These are phyloP conservation scores for Calocera viscosa DNA, from an alignment of 768 basidiomycete genomes.

Conservation along the genomic window DNA sequence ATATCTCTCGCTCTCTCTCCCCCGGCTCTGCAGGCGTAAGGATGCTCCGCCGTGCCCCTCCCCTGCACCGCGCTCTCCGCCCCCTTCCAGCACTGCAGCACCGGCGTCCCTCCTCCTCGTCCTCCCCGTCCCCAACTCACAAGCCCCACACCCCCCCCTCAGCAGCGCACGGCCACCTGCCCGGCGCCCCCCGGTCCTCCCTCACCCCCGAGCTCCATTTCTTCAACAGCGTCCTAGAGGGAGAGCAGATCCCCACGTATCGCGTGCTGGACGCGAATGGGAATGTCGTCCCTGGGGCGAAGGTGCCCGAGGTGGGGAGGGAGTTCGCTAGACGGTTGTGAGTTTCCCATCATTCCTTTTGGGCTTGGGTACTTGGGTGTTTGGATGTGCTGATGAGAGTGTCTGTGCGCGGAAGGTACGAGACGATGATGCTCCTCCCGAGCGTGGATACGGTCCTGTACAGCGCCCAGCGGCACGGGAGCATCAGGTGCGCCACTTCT, in stretches of 20 bases:
- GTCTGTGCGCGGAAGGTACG: slow-evolving; percentile 38
- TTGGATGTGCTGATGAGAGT: slow-evolving; percentile 7
- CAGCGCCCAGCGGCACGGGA: slow-evolving; percentile 87
- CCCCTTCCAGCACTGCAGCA: not conserved
- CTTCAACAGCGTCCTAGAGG: slow-evolving; percentile 61
- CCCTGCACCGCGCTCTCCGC: not conserved
- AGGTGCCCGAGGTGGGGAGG: slow-evolving; percentile 65
- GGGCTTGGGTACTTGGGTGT: slow-evolving; percentile 1
- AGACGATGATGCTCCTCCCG: slow-evolving; percentile 68
- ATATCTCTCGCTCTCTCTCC: not conserved
- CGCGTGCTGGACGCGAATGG: slow-evolving; percentile 75
- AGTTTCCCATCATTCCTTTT: slow-evolving; percentile 17
- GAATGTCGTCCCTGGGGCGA: slow-evolving; percentile 54
- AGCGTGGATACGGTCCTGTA: slow-evolving; percentile 78
- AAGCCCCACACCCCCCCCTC: not conserved
- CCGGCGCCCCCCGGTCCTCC: slow-evolving; percentile 38
- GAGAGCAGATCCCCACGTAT: slow-evolving; percentile 68
- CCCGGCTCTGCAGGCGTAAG: not conserved
- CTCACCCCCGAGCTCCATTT: slow-evolving; percentile 60
- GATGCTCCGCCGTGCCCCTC: not conserved
- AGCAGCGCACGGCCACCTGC: slow-evolving; percentile 28
- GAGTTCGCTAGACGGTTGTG: slow-evolving; percentile 52
- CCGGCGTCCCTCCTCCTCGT: not conserved
- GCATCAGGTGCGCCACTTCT: slow-evolving; percentile 57
- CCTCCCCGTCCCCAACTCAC: not conserved